Evolutionary conservation across 2,329 filamentous ascomycete species (phyloP), one percentile per base, ranked within the genome.

Genomic region (Xylaria sp.): DNA sequence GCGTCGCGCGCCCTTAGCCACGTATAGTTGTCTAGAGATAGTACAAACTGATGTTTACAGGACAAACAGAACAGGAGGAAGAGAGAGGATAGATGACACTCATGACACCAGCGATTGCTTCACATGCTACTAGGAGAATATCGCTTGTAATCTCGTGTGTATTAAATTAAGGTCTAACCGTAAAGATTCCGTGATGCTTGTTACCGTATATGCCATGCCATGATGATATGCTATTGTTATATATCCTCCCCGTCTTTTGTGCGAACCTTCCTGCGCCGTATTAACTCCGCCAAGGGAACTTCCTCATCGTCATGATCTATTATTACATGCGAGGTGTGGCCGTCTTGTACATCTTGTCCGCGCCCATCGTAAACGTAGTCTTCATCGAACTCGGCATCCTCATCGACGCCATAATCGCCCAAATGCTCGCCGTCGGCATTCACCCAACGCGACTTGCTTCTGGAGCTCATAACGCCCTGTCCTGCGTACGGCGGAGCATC

Each of bases 391-490:
- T 94, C 91, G 0, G 86, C 87, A 15, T 92, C 91, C 75, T 94
- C 91, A 73, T 95, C 93, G 0, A 96, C 92, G 1, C 93, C 93
- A 76, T 90, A 96, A 75, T 96, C 93, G 51, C 87, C 84, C 59
- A 96, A 80, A 41, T 89, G 84, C 76, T 95, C 92, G 1, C 92
- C 93, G 62, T 95, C 92, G 0, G 88, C 85, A 73, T 94, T 95
- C 0, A 85, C 88, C 92, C 92, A 96, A 5, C 83, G 86, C 51
- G 86, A 85, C 75, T 88, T 84, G 5, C 86, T 87, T 72, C 84
- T 83, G 52, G 78, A 73, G 0, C 73, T 65, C 3, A 78, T 72
- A 20, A 63, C 25, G 25, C 3, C 18, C 41, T 46, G 41, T 44
- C 18, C 7, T 46, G 13, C 41, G 28, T 28, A 28, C 28, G 28